phyloP scores from a whole-genome alignment of 1,284 basidiomycete genomes.

The Marasmius fiardii region DNA sequence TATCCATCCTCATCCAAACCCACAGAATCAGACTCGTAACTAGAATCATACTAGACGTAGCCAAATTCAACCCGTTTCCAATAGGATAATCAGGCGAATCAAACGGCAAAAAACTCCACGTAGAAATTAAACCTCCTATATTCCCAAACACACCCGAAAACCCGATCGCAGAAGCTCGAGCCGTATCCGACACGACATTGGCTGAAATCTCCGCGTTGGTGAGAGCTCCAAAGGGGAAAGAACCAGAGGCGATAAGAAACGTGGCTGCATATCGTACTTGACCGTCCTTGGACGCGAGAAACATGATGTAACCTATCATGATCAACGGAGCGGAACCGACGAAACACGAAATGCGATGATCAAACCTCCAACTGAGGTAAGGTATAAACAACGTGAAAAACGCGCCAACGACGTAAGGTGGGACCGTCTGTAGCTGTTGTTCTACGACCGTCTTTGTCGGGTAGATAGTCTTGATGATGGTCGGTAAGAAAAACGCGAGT shows the following conservation, averaged over 20 bases:
- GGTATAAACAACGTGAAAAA: not conserved
- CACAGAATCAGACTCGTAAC: not conserved
- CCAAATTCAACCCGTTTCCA: not conserved
- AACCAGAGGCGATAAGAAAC: not conserved
- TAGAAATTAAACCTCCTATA: not conserved
- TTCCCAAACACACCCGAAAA: not conserved
- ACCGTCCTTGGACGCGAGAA: not conserved
- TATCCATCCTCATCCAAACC: not conserved
- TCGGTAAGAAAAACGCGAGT: not conserved
- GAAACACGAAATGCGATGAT: not conserved
- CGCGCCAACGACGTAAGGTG: not conserved
- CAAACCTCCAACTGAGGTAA: not conserved
- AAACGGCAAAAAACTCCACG: not conserved
- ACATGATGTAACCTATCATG: not conserved
- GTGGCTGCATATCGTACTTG: not conserved
- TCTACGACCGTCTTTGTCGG: not conserved
- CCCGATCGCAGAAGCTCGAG: not conserved
- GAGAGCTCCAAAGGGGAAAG: not conserved
- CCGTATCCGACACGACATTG: not conserved
- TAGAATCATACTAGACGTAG: not conserved
- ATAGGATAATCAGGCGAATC: not conserved
- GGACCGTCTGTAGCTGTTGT: conserved; percentile 1
- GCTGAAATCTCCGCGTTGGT: not conserved
- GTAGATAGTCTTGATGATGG: conserved; percentile 1
- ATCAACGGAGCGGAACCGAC: not conserved